Evolutionary conservation across 1,139 yeast species (phyloP).

Genomic region (Lodderomyces elongisporus): DNA sequence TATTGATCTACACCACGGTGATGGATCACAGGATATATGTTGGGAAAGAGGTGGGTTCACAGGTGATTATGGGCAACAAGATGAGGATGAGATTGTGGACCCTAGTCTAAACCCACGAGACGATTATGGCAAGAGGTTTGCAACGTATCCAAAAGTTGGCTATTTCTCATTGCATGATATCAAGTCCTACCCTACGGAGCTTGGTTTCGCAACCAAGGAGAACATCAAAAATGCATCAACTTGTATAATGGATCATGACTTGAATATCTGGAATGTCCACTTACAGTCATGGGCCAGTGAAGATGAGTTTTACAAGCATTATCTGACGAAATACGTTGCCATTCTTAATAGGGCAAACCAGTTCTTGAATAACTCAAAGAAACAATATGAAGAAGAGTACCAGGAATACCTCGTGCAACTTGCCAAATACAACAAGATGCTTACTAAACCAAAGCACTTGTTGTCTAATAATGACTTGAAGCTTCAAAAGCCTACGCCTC

Average conservation of each 20-base stretch:
- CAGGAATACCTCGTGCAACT: constrained; percentile 26
- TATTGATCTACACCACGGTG: constrained; percentile 89
- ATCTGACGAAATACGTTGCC: constrained; percentile 57
- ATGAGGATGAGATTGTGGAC: constrained; percentile 34
- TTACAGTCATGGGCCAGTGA: constrained; percentile 60
- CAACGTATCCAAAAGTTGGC: constrained; percentile 63
- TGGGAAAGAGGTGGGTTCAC: constrained; percentile 71
- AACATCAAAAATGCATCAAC: constrained; percentile 74
- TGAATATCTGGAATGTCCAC: constrained; percentile 84
- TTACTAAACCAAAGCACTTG: constrained; percentile 26
- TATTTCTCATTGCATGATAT: constrained; percentile 84
- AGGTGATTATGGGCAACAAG: constrained; percentile 47
- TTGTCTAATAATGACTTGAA: constrained; percentile 11
- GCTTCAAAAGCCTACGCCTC: constrained; percentile 27
- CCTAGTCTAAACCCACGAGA: constrained; percentile 34
- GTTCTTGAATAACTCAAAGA: constrained; percentile 51
- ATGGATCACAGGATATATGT: constrained; percentile 83
- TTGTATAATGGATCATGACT: constrained; percentile 74
- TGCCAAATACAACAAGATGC: constrained; percentile 25
- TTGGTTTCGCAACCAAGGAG: constrained; percentile 69
- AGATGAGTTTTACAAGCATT: constrained; percentile 61
- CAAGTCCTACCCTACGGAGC: constrained; percentile 81
- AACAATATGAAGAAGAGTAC: constrained; percentile 38
- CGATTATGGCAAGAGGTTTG: constrained; percentile 50
- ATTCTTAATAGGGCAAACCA: constrained; percentile 66